Evolutionary conservation across 1,139 yeast genomes (phyloP).

Genomic region (Geotrichum australiense): DNA sequence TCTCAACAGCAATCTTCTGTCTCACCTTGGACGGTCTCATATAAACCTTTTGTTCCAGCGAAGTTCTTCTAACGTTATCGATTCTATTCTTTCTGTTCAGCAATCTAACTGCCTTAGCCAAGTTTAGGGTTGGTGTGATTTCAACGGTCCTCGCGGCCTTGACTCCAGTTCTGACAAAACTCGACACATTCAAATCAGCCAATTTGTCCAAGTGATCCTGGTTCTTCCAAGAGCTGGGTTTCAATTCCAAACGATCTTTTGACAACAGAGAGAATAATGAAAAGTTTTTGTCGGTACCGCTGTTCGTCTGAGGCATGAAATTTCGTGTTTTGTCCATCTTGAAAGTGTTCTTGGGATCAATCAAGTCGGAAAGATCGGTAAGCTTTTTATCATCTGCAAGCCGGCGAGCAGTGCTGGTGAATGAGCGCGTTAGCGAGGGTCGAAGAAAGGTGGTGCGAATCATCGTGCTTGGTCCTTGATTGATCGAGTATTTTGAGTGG

Average conservation of each 20-base stretch:
- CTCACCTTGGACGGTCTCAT: constrained; percentile 35
- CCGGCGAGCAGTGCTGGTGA: no score
- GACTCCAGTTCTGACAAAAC: constrained; percentile 25
- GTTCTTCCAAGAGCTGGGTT: constrained; percentile 1
- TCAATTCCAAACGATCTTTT: not conserved
- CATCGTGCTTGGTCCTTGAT: no score
- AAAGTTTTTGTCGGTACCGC: not conserved
- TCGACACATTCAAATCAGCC: constrained; percentile 7
- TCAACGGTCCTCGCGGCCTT: constrained; percentile 33
- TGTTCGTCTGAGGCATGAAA: no score
- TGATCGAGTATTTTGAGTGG: no score
- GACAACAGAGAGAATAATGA: not conserved
- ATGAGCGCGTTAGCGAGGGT: no score
- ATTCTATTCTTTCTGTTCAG: constrained; percentile 28
- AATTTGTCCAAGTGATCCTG: constrained; percentile 5
- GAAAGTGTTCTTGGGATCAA: no score
- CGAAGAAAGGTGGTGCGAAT: no score
- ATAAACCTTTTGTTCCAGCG: constrained; percentile 29
- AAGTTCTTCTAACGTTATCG: constrained; percentile 28
- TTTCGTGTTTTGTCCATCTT: no score
- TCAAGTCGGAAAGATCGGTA: no score
- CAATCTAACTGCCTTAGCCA: constrained; percentile 27
- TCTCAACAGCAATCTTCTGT: constrained; percentile 29
- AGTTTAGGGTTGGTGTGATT: constrained; percentile 21
- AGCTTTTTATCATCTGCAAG: no score